Percentiles rank a stretch among this genome's conserved stretches.
These are phyloP conservation scores for Eimeria brunetti DNA, from an alignment of 169 alveolate species.

Conservation along the genomic window DNA sequence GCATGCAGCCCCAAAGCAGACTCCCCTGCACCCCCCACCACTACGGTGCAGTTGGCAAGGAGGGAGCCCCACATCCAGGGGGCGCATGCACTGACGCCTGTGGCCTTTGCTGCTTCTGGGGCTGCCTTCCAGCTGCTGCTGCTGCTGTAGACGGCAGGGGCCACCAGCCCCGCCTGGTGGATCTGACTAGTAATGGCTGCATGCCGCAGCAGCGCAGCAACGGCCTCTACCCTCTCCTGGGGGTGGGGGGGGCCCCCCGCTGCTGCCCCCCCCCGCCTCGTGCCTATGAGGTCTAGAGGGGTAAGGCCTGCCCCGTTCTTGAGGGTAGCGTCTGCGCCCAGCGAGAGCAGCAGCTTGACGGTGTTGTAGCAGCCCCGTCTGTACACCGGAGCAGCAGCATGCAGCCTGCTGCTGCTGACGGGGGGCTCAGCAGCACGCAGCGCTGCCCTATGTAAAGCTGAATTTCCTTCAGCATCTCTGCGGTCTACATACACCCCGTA, in stretches of 20 bases:
- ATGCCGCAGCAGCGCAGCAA: background rate
- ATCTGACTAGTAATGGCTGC: slow-evolving; percentile 3
- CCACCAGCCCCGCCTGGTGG: background rate
- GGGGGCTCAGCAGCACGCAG: slow-evolving; percentile 50
- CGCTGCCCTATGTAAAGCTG: slow-evolving; percentile 87
- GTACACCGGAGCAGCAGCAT: background rate
- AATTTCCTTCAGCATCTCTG: slow-evolving; percentile 88
- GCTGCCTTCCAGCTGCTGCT: background rate
- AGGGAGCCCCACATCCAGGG: slow-evolving; percentile 56
- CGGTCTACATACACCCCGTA: slow-evolving; percentile 89
- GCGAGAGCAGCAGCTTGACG: slow-evolving; percentile 76
- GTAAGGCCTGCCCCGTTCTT: slow-evolving; percentile 83
- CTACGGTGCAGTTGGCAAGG: slow-evolving; percentile 60
- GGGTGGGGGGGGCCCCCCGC: background rate
- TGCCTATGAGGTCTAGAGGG: slow-evolving; percentile 75
- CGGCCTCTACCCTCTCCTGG: slow-evolving; percentile 34
- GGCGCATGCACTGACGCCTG: background rate
- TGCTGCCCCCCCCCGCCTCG: background rate
- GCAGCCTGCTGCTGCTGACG: background rate
- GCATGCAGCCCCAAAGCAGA: slow-evolving; percentile 1
- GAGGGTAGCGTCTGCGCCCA: slow-evolving; percentile 84
- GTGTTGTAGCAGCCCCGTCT: slow-evolving; percentile 10
- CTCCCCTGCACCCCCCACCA: slow-evolving; percentile 41
- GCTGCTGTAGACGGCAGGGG: background rate
- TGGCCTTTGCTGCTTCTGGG: background rate